These are phyloP conservation scores for Collariella sp. DNA, from an alignment of 495 filamentous ascomycete genomes.

Conservation along the genomic window DNA sequence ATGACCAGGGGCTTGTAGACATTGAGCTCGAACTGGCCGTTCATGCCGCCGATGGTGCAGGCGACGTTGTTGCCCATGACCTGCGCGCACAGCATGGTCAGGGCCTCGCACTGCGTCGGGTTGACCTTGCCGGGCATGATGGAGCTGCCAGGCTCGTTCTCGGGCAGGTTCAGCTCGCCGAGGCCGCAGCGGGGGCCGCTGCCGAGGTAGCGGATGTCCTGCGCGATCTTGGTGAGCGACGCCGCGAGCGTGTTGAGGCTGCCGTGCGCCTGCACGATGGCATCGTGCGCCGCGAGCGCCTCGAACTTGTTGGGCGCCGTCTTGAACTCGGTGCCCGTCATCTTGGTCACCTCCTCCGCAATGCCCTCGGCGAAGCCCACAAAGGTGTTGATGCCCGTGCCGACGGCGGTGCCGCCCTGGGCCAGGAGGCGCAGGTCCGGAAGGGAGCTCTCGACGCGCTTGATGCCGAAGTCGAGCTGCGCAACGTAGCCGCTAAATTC, in stretches of 20 bases:
- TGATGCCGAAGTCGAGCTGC: constrained; percentile 82
- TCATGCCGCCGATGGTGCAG: constrained; percentile 86
- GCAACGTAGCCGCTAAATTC: constrained; percentile 97
- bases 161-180: constrained; percentile 82
- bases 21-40: constrained; percentile 97
- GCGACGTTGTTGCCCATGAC: constrained; percentile 96
- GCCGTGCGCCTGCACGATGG: constrained; percentile 87
- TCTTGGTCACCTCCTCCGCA: constrained; percentile 78
- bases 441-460: constrained; percentile 73
- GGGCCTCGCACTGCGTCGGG: constrained; percentile 93
- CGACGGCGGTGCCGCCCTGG: constrained; percentile 94
- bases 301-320: constrained; percentile 99
- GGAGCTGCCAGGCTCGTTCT: constrained; percentile 94
- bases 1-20: constrained; percentile 98
- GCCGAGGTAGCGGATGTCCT: constrained; percentile 94
- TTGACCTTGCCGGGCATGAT: constrained; percentile 99
- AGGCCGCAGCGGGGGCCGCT: constrained; percentile 93
- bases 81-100: constrained; percentile 96
- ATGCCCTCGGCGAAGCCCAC: constrained; percentile 91
- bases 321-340: constrained; percentile 87
- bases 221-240: constrained; percentile 96
- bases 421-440: constrained; percentile 81
- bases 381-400: constrained; percentile 95
- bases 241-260: constrained; percentile 86
- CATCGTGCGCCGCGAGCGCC: constrained; percentile 93